A percentile compares a stretch with the other conserved stretches of the same genome.
phyloP scores from a whole-genome alignment of 768 basidiomycete genomes.

The Amanita molliuscula region DNA sequence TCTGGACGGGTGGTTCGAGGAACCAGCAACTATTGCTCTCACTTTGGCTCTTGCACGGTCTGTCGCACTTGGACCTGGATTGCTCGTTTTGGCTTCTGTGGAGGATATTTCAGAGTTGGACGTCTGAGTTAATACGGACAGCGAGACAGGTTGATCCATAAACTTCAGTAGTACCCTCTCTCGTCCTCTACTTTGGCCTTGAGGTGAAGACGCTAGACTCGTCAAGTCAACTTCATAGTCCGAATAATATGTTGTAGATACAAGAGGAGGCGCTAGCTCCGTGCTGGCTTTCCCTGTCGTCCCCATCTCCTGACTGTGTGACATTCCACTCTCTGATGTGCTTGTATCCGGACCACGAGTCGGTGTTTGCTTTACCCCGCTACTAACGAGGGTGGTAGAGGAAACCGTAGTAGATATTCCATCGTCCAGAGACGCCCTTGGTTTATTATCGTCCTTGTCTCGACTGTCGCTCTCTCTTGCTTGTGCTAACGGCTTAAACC shows the following conservation, averaged over 20 bases:
- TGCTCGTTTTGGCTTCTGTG: neutral
- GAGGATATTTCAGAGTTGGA: neutral
- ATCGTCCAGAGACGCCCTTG: neutral
- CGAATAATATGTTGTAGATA: constrained; percentile 27
- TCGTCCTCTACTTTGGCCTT: neutral
- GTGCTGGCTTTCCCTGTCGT: too few species aligned
- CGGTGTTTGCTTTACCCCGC: neutral
- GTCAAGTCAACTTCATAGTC: constrained; percentile 38
- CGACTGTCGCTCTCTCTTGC: neutral
- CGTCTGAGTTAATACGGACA: neutral
- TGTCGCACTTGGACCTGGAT: neutral
- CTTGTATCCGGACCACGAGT: neutral
- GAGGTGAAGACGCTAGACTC: constrained; percentile 8
- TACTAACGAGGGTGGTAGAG: neutral
- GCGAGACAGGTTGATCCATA: neutral
- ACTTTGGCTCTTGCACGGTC: constrained; percentile 8
- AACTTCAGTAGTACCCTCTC: neutral
- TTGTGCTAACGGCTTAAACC: neutral
- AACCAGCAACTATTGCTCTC: neutral
- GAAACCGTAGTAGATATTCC: neutral
- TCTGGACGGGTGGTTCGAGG: neutral
- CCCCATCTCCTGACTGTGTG: too few species aligned
- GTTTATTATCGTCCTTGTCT: neutral
- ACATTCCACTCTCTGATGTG: neutral
- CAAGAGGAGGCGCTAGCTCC: neutral